Evolutionary conservation across 2,329 filamentous ascomycete genomes (phyloP), one percentile per base, ranked within the genome.

Genomic region (Bipolaris sorokiniana): DNA sequence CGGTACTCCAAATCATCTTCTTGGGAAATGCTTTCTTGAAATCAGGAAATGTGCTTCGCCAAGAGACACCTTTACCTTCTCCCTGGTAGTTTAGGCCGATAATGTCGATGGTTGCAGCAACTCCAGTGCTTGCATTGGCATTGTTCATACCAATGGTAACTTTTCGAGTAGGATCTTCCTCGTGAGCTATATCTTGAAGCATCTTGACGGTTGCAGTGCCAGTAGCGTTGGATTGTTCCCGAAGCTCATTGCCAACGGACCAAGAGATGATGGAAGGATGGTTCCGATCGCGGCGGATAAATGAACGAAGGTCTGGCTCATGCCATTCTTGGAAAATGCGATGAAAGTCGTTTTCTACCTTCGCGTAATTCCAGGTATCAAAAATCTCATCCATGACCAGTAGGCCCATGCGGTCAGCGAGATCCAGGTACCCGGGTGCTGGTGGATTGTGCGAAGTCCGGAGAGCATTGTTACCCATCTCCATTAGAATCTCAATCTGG

Each of bases 41-140:
- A 50, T 45, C 59, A 0, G 76, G 73, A 62, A 80, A 84, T 69
- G 59, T 76, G 74, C 57, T 83, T 70, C 67, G 9, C 62, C 56
- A 71, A n/a, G 65, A 61, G 41, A 71, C 73, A 16, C 77, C 73
- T 11, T 67, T 54, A 1, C 83, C 83, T 48, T 83, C 81, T 49
- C 83, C 83, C 63, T 85, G 83, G 69, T 85, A 86, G 71, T 86
- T 86, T 5, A 85, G 66, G 18, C 79, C 78, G n/a, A 81, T 68
- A 41, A 85, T 72, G 62, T 85, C 83, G 33, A 84, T 58, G 1
- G 74, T 71, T 0, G 65, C 56, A 2, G 80, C 70, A 31, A 84
- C 76, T 0, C 77, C 62, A 38, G 67, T 76, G 31, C 72, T 70
- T 0, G 82, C 74, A 2, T 69, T 62, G 3, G 82, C 83, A 9